Evolutionary conservation across 2,329 filamentous ascomycete species (phyloP).

Genomic region (Cercospora sp.): DNA sequence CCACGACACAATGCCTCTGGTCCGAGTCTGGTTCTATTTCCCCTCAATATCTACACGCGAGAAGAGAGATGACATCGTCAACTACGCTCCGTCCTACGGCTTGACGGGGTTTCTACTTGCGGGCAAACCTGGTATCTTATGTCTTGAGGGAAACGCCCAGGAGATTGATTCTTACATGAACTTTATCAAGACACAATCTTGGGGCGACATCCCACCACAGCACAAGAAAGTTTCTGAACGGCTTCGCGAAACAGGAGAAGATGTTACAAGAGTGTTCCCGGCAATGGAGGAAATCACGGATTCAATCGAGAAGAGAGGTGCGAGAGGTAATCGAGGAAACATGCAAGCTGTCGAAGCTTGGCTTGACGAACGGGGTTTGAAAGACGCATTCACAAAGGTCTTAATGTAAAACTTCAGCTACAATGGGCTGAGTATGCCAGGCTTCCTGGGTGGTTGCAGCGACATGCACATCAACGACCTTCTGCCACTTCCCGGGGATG

Average conservation of each 20-base stretch:
- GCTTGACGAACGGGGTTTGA: slow-evolving; percentile 50
- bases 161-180: slow-evolving; percentile 61
- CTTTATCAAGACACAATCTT: slow-evolving; percentile 64
- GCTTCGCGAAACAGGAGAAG: slow-evolving; percentile 45
- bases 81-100: slow-evolving; percentile 53
- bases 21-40: slow-evolving; percentile 65
- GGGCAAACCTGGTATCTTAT: slow-evolving; percentile 60
- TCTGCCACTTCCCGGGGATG: not conserved
- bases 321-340: slow-evolving; percentile 54
- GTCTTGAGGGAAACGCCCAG: slow-evolving; percentile 52
- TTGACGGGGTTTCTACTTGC: slow-evolving; percentile 62
- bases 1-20: slow-evolving; percentile 36
- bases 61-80: slow-evolving; percentile 60
- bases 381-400: slow-evolving; percentile 50
- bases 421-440: not conserved
- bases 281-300: slow-evolving; percentile 62
- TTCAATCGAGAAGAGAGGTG: slow-evolving; percentile 50
- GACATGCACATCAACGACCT: not conserved
- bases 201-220: slow-evolving; percentile 62
- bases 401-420: slow-evolving; percentile 29
- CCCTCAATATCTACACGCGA: slow-evolving; percentile 61
- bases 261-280: slow-evolving; percentile 47
- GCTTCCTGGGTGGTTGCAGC: not conserved
- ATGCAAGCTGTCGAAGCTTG: slow-evolving; percentile 57
- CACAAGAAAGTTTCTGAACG: slow-evolving; percentile 65